A percentile compares a stretch with the other conserved stretches of the same genome.
These are phyloP conservation scores for Globisporangium parvum DNA, from an alignment of 352 stramenopile genomes.

Conservation along the genomic window DNA sequence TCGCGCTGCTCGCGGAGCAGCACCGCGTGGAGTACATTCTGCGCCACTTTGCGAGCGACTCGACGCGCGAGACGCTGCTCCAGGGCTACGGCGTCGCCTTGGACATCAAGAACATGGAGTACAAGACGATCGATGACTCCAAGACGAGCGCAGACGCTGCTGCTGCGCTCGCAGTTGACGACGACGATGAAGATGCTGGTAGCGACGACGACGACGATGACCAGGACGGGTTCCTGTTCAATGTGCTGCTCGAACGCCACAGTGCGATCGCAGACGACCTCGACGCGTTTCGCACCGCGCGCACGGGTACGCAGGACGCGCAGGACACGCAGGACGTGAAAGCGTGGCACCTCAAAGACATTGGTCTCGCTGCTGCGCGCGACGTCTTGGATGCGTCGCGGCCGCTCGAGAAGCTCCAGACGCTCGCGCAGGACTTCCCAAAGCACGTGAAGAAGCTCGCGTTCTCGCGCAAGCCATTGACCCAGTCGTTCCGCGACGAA, in stretches of 20 bases:
- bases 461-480: constrained; percentile 52
- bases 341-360: constrained; percentile 86
- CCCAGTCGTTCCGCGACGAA: constrained; percentile 39
- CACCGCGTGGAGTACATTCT: constrained; percentile 78
- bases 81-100: constrained; percentile 91
- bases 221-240: constrained; percentile 49
- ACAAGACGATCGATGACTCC: constrained; percentile 93
- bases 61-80: constrained; percentile 65
- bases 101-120: constrained; percentile 97
- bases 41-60: constrained; percentile 68
- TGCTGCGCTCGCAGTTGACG: constrained; percentile 18
- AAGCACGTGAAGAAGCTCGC: constrained; percentile 71
- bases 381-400: constrained; percentile 71
- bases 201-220: constrained; percentile 32
- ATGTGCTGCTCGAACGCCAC: constrained; percentile 37
- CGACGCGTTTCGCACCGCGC: constrained; percentile 43
- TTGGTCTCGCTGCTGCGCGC: constrained; percentile 75
- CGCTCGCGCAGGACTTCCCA: constrained; percentile 89
- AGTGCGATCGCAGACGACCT: constrained; percentile 36
- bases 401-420: constrained; percentile 69
- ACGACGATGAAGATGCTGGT: constrained; percentile 11
- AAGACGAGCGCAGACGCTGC: constrained; percentile 34
- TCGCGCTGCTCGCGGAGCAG: constrained; percentile 49
- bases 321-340: constrained; percentile 39
- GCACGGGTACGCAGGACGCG: constrained; percentile 37